These are phyloP conservation scores for Allodekkera sacchari DNA, from an alignment of 805 yeast species.

Conservation along the genomic window DNA sequence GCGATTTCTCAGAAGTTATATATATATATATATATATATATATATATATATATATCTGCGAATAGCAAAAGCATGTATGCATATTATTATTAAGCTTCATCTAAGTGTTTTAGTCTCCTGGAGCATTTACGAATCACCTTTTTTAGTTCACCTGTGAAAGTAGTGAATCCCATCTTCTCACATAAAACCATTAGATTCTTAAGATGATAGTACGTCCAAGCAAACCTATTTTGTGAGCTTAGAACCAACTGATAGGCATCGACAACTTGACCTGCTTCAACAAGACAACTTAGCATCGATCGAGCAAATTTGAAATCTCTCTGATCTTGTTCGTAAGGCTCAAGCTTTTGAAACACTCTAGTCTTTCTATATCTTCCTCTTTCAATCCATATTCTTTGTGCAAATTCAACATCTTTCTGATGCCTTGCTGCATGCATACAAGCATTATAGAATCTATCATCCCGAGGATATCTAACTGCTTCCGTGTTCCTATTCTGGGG, in stretches of 20 bases:
- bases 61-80: not conserved
- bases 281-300: conserved; percentile 54
- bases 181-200: conserved; percentile 33
- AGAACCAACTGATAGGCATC: conserved; percentile 66
- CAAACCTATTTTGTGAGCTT: conserved; percentile 59
- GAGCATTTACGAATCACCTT: conserved; percentile 15
- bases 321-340: conserved; percentile 29
- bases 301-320: conserved; percentile 66
- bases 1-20: too few species aligned
- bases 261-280: conserved; percentile 43
- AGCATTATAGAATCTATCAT: conserved; percentile 45
- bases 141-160: conserved; percentile 21
- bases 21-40: not conserved
- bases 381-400: conserved; percentile 65
- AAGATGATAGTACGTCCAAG: conserved; percentile 52
- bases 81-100: not conserved
- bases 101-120: conserved; percentile 7
- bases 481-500: conserved; percentile 3
- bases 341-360: conserved; percentile 33
- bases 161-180: conserved; percentile 34
- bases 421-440: conserved; percentile 60
- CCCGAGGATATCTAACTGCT: conserved; percentile 27
- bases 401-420: conserved; percentile 47
- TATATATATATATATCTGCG: not conserved
- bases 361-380: conserved; percentile 68